A percentile compares a stretch with the other conserved stretches of the same genome.
Evolutionary conservation across 2,329 filamentous ascomycete species (phyloP).

Genomic region (Talaromyces pinophilus): DNA sequence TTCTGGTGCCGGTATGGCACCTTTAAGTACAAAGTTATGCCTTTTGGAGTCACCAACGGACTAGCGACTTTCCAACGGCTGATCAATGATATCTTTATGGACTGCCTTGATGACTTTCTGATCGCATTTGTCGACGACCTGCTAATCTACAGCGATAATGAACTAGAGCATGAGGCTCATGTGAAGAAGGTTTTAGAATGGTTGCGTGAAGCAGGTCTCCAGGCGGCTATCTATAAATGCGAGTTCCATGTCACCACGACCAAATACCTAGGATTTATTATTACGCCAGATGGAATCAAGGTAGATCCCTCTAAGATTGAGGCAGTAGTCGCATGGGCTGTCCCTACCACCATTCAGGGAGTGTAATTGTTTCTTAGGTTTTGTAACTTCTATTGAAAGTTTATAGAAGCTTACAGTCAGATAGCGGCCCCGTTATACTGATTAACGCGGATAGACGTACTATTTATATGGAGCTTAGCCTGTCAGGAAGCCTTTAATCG

Average conservation of each 20-base stretch:
- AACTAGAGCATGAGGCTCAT: not conserved
- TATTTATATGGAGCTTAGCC: no score
- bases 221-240: not conserved
- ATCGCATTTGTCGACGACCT: slow-evolving; percentile 26
- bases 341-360: not conserved
- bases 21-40: not conserved
- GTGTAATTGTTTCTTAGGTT: slow-evolving; percentile 10
- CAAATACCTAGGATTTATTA: not conserved
- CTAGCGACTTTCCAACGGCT: not conserved
- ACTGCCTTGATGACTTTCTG: slow-evolving; percentile 22
- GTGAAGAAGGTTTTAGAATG: not conserved
- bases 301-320: not conserved
- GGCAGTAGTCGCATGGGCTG: not conserved
- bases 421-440: not conserved
- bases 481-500: not conserved
- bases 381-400: slow-evolving; percentile 23
- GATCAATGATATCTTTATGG: slow-evolving; percentile 8
- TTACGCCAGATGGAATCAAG: not conserved
- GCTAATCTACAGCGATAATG: slow-evolving; percentile 23
- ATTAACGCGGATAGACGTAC: not conserved
- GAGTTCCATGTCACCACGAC: not conserved
- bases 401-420: slow-evolving; percentile 20
- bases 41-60: not conserved
- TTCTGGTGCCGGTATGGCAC: not conserved
- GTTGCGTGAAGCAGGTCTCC: not conserved